Evolutionary conservation across 1,139 yeast genomes (phyloP).

Genomic region (Suhomyces wounanorum): DNA sequence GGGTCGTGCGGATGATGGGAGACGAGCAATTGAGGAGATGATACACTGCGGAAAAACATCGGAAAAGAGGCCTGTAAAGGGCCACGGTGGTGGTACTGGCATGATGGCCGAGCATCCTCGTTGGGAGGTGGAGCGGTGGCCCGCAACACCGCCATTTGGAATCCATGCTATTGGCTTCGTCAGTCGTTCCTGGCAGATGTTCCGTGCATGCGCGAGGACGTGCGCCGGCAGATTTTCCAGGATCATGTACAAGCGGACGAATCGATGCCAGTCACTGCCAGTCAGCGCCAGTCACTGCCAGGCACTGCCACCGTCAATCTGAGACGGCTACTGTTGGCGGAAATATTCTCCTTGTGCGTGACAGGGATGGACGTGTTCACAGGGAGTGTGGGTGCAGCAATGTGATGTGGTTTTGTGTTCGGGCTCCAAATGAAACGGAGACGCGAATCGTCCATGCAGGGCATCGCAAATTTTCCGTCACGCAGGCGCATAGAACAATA

Average conservation of each 20-base stretch:
- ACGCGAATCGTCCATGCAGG: neutral
- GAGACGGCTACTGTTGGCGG: no score
- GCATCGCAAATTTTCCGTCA: neutral
- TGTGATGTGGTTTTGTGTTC: neutral
- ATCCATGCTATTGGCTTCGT: no score
- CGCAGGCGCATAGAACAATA: neutral
- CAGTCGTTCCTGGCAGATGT: constrained; percentile 1
- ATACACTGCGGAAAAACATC: neutral
- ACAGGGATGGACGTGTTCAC: no score
- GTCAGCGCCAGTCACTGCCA: no score
- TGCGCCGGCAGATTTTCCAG: neutral
- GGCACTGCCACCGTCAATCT: no score
- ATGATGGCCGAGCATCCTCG: neutral
- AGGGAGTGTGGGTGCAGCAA: neutral
- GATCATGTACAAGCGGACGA: no score
- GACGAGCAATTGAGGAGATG: neutral
- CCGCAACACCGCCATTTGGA: no score
- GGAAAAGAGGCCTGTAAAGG: neutral
- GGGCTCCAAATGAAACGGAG: neutral
- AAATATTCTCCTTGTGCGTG: no score
- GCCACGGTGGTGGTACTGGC: neutral
- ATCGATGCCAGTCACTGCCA: no score
- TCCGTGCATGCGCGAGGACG: neutral
- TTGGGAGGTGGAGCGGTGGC: no score
- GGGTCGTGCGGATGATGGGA: neutral